A percentile compares a stretch with the other conserved stretches of the same genome.
phyloP scores from a whole-genome alignment of 75 land plant genomes.

The Gnetum montanum region DNA sequence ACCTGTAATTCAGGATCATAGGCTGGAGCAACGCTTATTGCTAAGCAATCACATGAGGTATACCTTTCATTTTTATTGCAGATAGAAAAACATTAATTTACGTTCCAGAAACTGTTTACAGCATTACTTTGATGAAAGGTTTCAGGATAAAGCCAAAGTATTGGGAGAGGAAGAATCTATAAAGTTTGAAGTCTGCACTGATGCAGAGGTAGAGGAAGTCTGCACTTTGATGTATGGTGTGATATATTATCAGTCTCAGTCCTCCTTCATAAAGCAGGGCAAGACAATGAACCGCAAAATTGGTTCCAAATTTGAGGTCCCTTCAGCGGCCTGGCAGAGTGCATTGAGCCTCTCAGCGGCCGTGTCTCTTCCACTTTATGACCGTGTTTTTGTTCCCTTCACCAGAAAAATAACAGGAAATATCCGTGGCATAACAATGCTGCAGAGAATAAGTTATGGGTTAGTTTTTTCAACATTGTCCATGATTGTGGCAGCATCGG shows the following conservation, averaged over 20 bases:
- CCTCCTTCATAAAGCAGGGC: conserved; percentile 70
- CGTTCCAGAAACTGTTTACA: too few species aligned
- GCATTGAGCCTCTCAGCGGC: conserved; percentile 42
- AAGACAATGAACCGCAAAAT: conserved; percentile 26
- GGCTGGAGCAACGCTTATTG: too few species aligned
- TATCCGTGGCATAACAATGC: conserved; percentile 54
- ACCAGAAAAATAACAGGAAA: conserved; percentile 36
- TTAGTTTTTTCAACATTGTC: conserved; percentile 24
- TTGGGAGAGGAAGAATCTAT: neutral
- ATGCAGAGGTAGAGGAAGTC: conserved; percentile 59
- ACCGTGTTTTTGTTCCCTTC: conserved; percentile 52
- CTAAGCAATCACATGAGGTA: too few species aligned
- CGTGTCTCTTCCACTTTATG: conserved; percentile 48
- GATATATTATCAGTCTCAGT: conserved; percentile 33
- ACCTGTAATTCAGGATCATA: too few species aligned
- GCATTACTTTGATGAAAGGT: too few species aligned
- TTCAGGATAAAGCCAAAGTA: conserved; percentile 38
- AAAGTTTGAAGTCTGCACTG: too few species aligned
- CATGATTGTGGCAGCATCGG: conserved; percentile 47
- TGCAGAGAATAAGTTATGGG: conserved; percentile 63
- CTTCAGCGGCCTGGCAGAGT: conserved; percentile 48
- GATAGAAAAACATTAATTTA: too few species aligned
- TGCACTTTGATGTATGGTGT: conserved; percentile 32
- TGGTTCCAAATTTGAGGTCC: conserved; percentile 23
- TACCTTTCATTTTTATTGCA: too few species aligned